Conservation (phyloP, 2,329 filamentous ascomycete genomes). For the Camillea tinctor region DNA sequence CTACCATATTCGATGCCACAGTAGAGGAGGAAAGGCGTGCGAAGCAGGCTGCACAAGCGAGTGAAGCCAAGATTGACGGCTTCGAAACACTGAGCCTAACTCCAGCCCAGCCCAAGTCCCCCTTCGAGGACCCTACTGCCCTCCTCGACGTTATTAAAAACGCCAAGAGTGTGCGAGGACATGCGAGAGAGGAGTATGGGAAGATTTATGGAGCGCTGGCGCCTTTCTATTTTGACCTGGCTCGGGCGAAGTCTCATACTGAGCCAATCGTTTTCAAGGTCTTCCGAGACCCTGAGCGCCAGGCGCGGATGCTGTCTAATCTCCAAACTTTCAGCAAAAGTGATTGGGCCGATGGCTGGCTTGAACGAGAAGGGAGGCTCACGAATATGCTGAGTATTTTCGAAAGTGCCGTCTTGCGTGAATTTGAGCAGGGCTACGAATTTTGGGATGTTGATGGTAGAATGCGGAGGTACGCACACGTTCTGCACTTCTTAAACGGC, state of each 20-base stretch:
- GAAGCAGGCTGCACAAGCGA: slow-evolving; percentile 36
- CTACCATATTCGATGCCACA: slow-evolving; percentile 73
- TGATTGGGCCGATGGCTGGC: slow-evolving; percentile 76
- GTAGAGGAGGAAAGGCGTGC: slow-evolving; percentile 61
- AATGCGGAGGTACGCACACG: slow-evolving; percentile 87
- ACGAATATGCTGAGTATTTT: slow-evolving; percentile 76
- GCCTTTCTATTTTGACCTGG: slow-evolving; percentile 85
- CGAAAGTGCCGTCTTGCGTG: slow-evolving; percentile 83
- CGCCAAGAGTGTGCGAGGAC: slow-evolving; percentile 76
- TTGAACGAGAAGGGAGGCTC: slow-evolving; percentile 69
- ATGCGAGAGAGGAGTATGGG: slow-evolving; percentile 85
- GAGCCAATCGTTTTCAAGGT: slow-evolving; percentile 83
- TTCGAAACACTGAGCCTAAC: slow-evolving; percentile 74
- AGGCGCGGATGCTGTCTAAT: slow-evolving; percentile 85
- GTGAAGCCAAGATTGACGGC: slow-evolving; percentile 53
- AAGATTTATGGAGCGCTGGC: slow-evolving; percentile 85
- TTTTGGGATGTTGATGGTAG: slow-evolving; percentile 82
- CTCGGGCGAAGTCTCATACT: slow-evolving; percentile 67
- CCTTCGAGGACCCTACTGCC: slow-evolving; percentile 58
- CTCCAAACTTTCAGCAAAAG: slow-evolving; percentile 75
- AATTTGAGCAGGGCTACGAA: slow-evolving; percentile 92
- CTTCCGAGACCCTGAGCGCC: slow-evolving; percentile 83
- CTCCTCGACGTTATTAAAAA: slow-evolving; percentile 69
- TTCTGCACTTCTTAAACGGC: slow-evolving; percentile 79
- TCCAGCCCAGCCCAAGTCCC: slow-evolving; percentile 41